These are phyloP conservation scores for Pythium brassicae DNA, from an alignment of 352 stramenopile species.

Conservation along the genomic window DNA sequence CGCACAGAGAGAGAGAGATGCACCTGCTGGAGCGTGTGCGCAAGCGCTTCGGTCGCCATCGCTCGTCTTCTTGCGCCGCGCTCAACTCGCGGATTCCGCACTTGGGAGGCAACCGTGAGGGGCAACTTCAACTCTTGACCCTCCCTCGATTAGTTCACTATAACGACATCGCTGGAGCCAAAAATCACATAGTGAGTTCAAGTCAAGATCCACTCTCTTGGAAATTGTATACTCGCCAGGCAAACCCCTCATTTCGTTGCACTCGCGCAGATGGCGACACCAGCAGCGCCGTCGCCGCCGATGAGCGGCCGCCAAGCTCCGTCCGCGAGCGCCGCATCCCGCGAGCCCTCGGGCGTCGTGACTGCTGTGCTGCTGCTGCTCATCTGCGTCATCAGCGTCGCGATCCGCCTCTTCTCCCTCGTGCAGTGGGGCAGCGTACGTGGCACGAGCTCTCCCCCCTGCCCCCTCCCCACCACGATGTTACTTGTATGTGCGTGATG, in stretches of 20 bases:
- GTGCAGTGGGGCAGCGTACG: conserved; percentile 85
- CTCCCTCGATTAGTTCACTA: background rate
- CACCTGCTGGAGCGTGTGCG: conserved; percentile 24
- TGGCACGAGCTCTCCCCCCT: conserved; percentile 6
- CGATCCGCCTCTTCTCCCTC: conserved; percentile 90
- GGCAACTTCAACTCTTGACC: conserved; percentile 17
- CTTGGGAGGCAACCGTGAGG: conserved; percentile 7
- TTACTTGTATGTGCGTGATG: background rate
- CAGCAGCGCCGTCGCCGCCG: background rate
- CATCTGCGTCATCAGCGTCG: conserved; percentile 86
- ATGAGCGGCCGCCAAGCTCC: background rate
- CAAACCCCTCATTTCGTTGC: too few species aligned
- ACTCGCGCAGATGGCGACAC: too few species aligned
- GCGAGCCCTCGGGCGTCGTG: conserved; percentile 22
- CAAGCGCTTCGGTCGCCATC: conserved; percentile 17
- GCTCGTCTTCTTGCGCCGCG: conserved; percentile 19
- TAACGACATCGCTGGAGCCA: background rate
- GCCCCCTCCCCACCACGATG: too few species aligned
- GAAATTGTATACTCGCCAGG: background rate
- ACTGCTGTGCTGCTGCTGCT: conserved; percentile 54
- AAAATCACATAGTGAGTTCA: background rate
- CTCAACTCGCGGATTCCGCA: conserved; percentile 18
- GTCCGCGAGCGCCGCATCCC: background rate
- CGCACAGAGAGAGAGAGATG: background rate
- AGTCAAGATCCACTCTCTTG: background rate